phyloP scores from a whole-genome alignment of 2,329 filamentous ascomycete species.

The Phialocephala subalpina region DNA sequence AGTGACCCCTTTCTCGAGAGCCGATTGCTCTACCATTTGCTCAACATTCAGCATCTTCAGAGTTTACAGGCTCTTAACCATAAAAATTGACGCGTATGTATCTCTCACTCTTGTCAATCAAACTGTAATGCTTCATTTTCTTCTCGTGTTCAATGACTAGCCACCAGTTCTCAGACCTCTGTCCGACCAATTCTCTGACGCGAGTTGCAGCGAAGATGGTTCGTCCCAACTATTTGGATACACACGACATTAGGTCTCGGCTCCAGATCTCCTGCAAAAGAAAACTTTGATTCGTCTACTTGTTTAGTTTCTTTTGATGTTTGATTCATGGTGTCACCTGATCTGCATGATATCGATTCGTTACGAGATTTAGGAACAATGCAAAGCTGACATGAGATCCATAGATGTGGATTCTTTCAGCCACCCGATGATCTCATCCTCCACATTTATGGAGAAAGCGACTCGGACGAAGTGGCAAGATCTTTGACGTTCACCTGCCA shows the following conservation, averaged over 20 bases:
- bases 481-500: background rate
- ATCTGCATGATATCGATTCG: background rate
- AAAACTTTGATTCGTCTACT: too few species aligned
- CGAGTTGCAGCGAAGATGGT: background rate
- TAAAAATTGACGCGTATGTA: background rate
- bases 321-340: background rate
- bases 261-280: too few species aligned
- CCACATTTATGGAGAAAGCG: background rate
- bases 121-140: background rate
- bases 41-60: too few species aligned
- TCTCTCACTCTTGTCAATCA: background rate
- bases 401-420: background rate
- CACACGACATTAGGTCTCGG: background rate
- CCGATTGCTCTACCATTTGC: too few species aligned
- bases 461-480: background rate
- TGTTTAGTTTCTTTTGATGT: background rate
- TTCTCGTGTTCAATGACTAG: background rate
- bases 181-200: background rate
- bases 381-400: background rate
- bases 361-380: slow-evolving; percentile 2
- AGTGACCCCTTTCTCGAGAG: too few species aligned
- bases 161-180: background rate
- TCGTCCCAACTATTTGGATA: background rate
- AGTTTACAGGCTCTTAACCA: too few species aligned
- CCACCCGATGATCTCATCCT: background rate